phyloP scores from a whole-genome alignment of 1,284 basidiomycete species.

The Xerocomus minutiporus region DNA sequence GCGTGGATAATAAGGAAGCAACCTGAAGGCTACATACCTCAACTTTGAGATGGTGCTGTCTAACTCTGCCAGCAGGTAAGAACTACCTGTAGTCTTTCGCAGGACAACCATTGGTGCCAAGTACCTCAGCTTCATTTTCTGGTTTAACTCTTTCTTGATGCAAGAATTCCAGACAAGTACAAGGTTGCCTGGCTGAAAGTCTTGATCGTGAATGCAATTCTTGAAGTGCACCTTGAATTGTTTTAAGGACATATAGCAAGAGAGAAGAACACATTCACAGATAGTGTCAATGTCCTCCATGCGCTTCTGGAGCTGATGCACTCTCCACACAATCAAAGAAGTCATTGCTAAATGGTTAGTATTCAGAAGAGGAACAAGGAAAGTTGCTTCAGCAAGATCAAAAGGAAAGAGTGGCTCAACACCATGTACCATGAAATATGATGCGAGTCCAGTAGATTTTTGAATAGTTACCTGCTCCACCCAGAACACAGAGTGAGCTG shows the following conservation, averaged over 20 bases:
- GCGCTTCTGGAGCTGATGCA: too few relatives aligned
- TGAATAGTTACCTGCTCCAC: too few relatives aligned
- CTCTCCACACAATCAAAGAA: too few relatives aligned
- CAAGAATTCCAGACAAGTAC: not conserved
- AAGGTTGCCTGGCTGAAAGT: conserved; percentile 3
- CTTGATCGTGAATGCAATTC: conserved; percentile 25
- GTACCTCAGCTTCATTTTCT: not conserved
- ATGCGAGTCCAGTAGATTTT: too few relatives aligned
- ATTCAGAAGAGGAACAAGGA: too few relatives aligned
- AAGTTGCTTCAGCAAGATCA: too few relatives aligned
- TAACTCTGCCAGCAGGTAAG: conserved; percentile 2
- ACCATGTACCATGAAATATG: too few relatives aligned
- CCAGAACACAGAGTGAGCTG: too few relatives aligned
- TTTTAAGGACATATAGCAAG: not conserved
- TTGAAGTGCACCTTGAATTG: conserved; percentile 11
- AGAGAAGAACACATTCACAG: conserved; percentile 8
- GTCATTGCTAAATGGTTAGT: too few relatives aligned
- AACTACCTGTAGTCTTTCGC: not conserved
- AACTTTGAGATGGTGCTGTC: not conserved
- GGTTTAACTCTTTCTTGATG: conserved; percentile 1
- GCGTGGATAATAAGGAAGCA: not conserved
- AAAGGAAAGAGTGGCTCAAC: too few relatives aligned
- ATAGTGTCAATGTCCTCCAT: too few relatives aligned
- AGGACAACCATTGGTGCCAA: not conserved
- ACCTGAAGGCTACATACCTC: not conserved